Evolutionary conservation across 257 asterid species (phyloP), one percentile per base, ranked within the genome.

Genomic region (Solanum raphanifolium): DNA sequence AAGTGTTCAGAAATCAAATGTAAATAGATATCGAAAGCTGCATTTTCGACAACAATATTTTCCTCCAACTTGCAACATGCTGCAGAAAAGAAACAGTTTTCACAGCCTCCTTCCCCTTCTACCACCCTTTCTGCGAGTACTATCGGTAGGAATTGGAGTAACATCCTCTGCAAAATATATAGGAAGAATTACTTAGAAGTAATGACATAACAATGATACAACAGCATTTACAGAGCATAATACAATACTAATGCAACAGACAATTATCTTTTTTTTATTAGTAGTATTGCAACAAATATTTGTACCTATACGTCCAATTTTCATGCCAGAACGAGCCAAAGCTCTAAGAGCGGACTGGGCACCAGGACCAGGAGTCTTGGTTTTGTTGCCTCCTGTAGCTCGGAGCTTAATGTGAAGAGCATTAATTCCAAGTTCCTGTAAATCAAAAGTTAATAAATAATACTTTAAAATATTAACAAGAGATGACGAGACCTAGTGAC

Each of bases 311-410:
- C 99, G 97, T 12, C 99, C 99, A 93, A 96, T 95, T 89, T 96
- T 95, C 98, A 96, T 95, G 90, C 99, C 99, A 1, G 98, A 93
- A 85, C 99, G 99, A 62, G 98, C 98, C 89, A 96, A 95, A 46
- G 99, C 99, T 72, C 99, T 88, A 25, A 96, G 98, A 3, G 98
- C 98, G 55, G 98, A 94, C 89, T 96, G 98, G 25, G 99, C 99
- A 88, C 99, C 99, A 58, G 98, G 99, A 12, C 98, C 98, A 41
- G 98, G 98, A 38, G 99, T 95, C 93, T 96, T 96, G 0, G 99
- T 96, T 85, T 96, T 96, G 91, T 96, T 96, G 16, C 99, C 99
- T 12, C 99, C 99, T 11, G 98, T 96, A 16, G 99, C 98, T 85
- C 98, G 94, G 55, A 96, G 98, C 91, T 95, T 94, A 84, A 96